These are phyloP conservation scores for Nissolia schottii DNA, from an alignment of 306 rosid species.

Conservation along the genomic window DNA sequence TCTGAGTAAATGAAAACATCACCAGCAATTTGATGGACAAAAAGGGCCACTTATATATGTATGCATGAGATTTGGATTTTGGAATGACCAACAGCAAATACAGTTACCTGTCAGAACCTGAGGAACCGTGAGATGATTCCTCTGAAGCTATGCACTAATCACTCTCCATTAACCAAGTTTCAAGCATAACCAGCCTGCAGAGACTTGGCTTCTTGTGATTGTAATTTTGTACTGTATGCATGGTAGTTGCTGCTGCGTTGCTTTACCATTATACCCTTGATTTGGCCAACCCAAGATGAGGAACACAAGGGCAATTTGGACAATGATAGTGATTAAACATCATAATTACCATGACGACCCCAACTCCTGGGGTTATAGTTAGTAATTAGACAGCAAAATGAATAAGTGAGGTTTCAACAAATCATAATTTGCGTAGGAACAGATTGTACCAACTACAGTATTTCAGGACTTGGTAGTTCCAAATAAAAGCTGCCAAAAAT, in stretches of 20 bases:
- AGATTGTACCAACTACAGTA: conserved; percentile 9
- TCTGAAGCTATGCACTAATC: conserved; percentile 25
- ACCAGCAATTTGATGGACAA: not conserved
- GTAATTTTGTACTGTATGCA: not conserved
- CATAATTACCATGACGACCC: conserved; percentile 13
- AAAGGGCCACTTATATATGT: not conserved
- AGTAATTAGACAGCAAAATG: conserved; percentile 16
- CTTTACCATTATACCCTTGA: conserved; percentile 19
- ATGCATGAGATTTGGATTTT: conserved; percentile 15
- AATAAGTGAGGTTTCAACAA: not conserved
- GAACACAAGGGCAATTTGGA: conserved; percentile 25
- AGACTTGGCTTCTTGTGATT: conserved; percentile 27
- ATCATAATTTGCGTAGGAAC: not conserved
- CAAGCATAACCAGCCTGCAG: conserved; percentile 13
- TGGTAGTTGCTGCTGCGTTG: not conserved
- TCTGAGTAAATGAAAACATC: not conserved
- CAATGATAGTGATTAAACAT: conserved; percentile 4
- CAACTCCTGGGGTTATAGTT: conserved; percentile 18
- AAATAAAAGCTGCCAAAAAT: not conserved
- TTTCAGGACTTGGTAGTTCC: not conserved
- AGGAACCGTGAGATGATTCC: conserved; percentile 6
- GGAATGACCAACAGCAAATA: conserved; percentile 10
- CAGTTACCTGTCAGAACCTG: conserved; percentile 1
- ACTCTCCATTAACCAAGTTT: conserved; percentile 27
- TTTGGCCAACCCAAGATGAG: not conserved